Conservation (phyloP, 805 yeast genomes). For the Clavispora santaluciae region DNA sequence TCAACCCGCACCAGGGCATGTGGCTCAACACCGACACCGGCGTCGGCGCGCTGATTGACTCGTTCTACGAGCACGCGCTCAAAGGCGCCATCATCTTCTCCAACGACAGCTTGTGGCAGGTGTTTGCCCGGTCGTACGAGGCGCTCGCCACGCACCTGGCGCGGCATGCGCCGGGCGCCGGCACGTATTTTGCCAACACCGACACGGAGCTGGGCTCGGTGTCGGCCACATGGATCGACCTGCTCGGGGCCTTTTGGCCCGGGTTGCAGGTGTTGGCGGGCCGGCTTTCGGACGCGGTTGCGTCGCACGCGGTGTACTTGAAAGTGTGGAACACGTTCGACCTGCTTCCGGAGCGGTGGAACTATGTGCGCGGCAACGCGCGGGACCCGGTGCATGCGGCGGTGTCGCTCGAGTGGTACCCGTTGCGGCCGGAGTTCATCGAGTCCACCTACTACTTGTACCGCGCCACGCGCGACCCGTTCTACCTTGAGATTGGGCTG, state of each 20-base stretch:
- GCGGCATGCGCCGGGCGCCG: slow-evolving; percentile 6
- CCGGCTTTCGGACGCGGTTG: slow-evolving; percentile 59
- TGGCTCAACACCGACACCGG: slow-evolving; percentile 67
- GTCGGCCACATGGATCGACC: slow-evolving; percentile 71
- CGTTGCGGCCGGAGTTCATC: slow-evolving; percentile 85
- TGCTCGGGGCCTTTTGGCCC: slow-evolving; percentile 83
- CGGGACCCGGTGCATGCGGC: slow-evolving; percentile 12
- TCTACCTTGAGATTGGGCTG: slow-evolving; percentile 72
- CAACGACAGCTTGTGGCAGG: slow-evolving; percentile 61
- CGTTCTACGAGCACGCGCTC: slow-evolving; percentile 83
- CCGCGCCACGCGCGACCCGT: slow-evolving; percentile 81
- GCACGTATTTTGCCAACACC: slow-evolving; percentile 52
- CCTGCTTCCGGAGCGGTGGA: slow-evolving; percentile 89
- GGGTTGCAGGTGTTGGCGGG: slow-evolving; percentile 81
- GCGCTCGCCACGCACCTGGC: slow-evolving; percentile 48
- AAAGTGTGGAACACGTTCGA: slow-evolving; percentile 80
- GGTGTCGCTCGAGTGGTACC: slow-evolving; percentile 80
- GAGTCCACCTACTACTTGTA: slow-evolving; percentile 84
- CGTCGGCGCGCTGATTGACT: slow-evolving; percentile 87
- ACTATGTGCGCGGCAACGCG: slow-evolving; percentile 8
- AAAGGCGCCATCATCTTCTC: slow-evolving; percentile 67
- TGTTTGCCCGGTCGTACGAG: slow-evolving; percentile 45
- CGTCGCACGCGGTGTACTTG: slow-evolving; percentile 55
- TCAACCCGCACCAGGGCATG: slow-evolving; percentile 52
- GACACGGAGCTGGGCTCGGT: slow-evolving; percentile 47